Base-by-base conservation (phyloP, 2,329 filamentous ascomycete species). In the Stemphylium vesicarium region DNA sequence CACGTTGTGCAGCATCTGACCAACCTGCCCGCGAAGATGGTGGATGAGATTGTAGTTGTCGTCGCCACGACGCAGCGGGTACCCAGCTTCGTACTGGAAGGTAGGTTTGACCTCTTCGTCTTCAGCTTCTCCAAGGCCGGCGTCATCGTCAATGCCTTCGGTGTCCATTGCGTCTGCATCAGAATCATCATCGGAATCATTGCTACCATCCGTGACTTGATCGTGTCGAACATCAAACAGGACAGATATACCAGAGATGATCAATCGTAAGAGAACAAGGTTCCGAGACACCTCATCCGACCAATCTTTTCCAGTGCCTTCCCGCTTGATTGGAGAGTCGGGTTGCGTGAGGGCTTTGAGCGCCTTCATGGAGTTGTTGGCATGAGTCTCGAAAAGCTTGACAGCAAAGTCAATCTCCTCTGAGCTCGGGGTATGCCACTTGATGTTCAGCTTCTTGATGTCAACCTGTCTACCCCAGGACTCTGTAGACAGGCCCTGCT, bases 271-370 rank as follows among this genome's bases (percentile, higher is more conserved):
- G 46, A 97, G 88, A 11, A 94, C 91, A 52, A 99, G 83, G 63
- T 96, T 92, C 50, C 95, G 83, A 2, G 92, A 94, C 24, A 98
- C 89, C 73, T 99, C 96, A 73, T 99, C 95, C 0, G 94, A 97
- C 95, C 95, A 99, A 68, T 97, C 94, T 76, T 98, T 99, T 65
- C 96, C 96, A 73, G 94, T 96, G 33, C 95, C 95, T 63, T 93
- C 94, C 52, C 94, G 86, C 75, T 92, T 96, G 48, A 98, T 88
- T 2, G 87, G 88, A 1, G 92, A 89, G 32, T 89, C 85, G 40
- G 91, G 88, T 58, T 90, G 88, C 70, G 92, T 96, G n/a, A 99
- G 82, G 7, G 88, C 85, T 59, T 86, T 85, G 11, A 99, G 79
- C 57, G 91, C 87, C 53, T 87, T 81, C 56, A 94, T 84, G 2